Base-by-base conservation (phyloP, 306 rosid species). In the Hylodesmum podocarpum region DNA sequence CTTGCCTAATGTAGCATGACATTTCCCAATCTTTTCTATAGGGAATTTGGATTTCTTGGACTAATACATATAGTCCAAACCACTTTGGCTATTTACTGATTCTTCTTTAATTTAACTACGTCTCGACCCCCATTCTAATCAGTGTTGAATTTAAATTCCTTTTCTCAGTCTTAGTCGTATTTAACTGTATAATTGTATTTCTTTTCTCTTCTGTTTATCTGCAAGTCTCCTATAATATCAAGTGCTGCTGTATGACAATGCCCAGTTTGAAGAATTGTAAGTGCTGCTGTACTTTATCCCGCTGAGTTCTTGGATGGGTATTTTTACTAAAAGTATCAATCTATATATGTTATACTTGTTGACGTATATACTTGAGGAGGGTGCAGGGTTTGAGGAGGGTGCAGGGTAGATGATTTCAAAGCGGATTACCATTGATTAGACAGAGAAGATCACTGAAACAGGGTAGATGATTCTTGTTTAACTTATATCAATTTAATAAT, bases 1-100 rank as follows among this genome's bases (percentile, higher is more conserved):
- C 50, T 72, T 73, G 70, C 72, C 57, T 83, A 76, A 28, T 64
- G 77, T 77, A 75, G 69, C 80, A 28, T 84, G 80, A 49, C 73
- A 65, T 82, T 73, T 79, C 80, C 81, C 83, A 39, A 72, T 33
- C 66, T 83, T 85, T 81, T 87, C 80, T 77, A 3, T 29, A 59
- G 84, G 87, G 84, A 76, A 76, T 73, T 82, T 86, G 71, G 73
- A 59, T 84, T 80, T 77, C 76, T 55, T 54, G 80, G 73, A 33
- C 66, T 55, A 12, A 80, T 84, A 70, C 85, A 19, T 66, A 72
- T 25, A 63, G 47, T 83, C 78, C 41, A 44, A 43, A 74, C 73
- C 74, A 64, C 49, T 79, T 63, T 31, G 80, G 66, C 78, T 55
- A 62, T 37, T 24, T 25, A 16, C 25, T 49, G 6, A 16, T 49